Base-by-base conservation (phyloP, 306 rosid genomes). In the Nissolia schottii region DNA sequence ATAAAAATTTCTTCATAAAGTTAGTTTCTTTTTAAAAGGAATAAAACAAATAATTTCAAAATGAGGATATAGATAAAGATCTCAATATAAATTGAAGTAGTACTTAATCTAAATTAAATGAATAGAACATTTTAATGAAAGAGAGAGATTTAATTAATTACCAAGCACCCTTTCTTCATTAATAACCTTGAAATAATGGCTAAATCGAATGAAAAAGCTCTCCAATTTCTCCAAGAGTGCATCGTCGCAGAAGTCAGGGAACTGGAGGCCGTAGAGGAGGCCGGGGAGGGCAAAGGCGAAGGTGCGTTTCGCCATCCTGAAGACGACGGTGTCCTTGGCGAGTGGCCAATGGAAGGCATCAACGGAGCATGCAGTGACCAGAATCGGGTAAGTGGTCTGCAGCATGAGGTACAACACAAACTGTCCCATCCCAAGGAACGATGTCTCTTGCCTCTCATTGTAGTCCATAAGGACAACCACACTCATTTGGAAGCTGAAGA, bases 251-350 rank as follows among this genome's bases (percentile, higher is more conserved):
- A 3, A 2, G 1, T 18, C 2, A 11, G 68, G 72, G 18, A 75
- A 75, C 9, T 75, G 76, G 27, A 83, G 78, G 10, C 45, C 75
- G 0, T 48, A 83, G 3, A 79, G 9, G 46, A 74, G 79, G 53
- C 83, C 83, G 6, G 83, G 81, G 4, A 83, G 10, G 69, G 40
- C 79, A 5, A 83, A 38, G 10, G 32, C 20, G 7, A 64, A 79
- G 7, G 64, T 23, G 6, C 76, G 59, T 0, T 24, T 1, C 1
- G 51, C 65, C 0, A 75, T n/a, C 9, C 81, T 61, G 12, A 75
- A 11, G 6, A 70, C 27, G 6, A 60, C 29, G 0, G 31, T 8
- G 18, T 83, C 83, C 25, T 27, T 75, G 9, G 81, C 29, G 13
- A 83, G 16, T 0, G 79, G 83, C 83, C 81, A 83, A 7, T 64